A percentile compares a stretch with the other conserved stretches of the same genome.
phyloP scores from a whole-genome alignment of 257 asterid genomes.

The Jasminum sambac region DNA sequence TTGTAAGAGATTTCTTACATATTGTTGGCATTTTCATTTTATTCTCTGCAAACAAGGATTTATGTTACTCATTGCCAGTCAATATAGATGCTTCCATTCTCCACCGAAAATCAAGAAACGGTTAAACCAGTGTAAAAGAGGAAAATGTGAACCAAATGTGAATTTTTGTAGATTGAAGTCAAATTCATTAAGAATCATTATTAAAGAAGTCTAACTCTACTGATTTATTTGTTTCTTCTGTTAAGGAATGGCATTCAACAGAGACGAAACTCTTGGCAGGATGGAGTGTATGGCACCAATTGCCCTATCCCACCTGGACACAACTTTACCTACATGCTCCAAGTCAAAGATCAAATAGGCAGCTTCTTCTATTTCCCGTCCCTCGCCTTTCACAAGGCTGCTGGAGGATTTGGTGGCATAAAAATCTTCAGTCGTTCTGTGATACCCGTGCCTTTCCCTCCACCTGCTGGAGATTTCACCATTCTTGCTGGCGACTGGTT shows the following conservation, averaged over 20 bases:
- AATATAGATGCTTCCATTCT: not conserved
- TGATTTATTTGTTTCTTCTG: not conserved
- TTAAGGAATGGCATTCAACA: conserved; percentile 47
- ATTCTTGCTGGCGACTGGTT: conserved; percentile 51
- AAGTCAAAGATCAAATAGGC: conserved; percentile 55
- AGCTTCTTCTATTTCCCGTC: conserved; percentile 54
- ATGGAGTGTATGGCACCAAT: conserved; percentile 51
- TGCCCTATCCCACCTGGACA: conserved; percentile 54
- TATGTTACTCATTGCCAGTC: not conserved
- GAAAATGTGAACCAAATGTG: not conserved
- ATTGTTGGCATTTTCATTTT: not conserved
- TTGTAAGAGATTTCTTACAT: not conserved
- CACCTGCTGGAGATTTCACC: conserved; percentile 44
- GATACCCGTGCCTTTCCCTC: conserved; percentile 50
- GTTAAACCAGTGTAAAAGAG: not conserved
- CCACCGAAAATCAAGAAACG: not conserved
- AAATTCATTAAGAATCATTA: not conserved
- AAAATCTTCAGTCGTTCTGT: conserved; percentile 39
- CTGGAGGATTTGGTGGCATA: conserved; percentile 52
- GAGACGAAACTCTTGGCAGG: conserved; percentile 53
- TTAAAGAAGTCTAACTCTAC: not conserved
- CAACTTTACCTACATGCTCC: conserved; percentile 44
- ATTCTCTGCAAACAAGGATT: not conserved
- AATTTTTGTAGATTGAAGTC: not conserved
- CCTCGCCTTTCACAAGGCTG: conserved; percentile 49